Evolutionary conservation across 225 moss, liverwort and hornwort species (phyloP).

Genomic region (Thuidium tamariscinum): DNA sequence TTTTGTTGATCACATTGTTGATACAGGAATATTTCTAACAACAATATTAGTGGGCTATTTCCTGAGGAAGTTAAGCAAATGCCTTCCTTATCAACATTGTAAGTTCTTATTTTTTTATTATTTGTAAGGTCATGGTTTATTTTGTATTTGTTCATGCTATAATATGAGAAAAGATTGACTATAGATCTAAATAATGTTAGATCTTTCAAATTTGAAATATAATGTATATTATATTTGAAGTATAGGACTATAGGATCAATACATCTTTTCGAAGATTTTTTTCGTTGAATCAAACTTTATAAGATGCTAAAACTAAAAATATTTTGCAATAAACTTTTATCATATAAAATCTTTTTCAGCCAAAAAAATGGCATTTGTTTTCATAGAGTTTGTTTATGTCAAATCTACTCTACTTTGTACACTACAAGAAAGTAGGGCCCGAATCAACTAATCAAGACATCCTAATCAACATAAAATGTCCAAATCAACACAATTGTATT

Average conservation of each 20-base stretch:
- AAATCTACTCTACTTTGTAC: too few species aligned
- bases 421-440: too few species aligned
- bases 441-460: too few species aligned
- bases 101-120: not conserved
- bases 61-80: not conserved
- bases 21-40: not conserved
- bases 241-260: not conserved
- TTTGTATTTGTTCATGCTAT: accelerated
- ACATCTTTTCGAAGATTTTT: accelerated
- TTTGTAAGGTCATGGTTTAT: not conserved
- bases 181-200: not conserved
- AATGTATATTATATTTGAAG: not conserved
- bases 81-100: accelerated
- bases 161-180: accelerated
- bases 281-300: too few species aligned
- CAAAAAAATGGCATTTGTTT: not conserved
- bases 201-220: not conserved
- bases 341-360: not conserved
- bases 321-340: accelerated
- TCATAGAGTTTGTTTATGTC: too few species aligned
- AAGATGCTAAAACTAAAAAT: too few species aligned
- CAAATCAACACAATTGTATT: too few species aligned
- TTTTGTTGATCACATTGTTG: not conserved
- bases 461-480: too few species aligned
- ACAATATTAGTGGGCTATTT: not conserved